Base-by-base conservation (phyloP, 2,329 filamentous ascomycete genomes). In the Coleophoma cylindrospora region DNA sequence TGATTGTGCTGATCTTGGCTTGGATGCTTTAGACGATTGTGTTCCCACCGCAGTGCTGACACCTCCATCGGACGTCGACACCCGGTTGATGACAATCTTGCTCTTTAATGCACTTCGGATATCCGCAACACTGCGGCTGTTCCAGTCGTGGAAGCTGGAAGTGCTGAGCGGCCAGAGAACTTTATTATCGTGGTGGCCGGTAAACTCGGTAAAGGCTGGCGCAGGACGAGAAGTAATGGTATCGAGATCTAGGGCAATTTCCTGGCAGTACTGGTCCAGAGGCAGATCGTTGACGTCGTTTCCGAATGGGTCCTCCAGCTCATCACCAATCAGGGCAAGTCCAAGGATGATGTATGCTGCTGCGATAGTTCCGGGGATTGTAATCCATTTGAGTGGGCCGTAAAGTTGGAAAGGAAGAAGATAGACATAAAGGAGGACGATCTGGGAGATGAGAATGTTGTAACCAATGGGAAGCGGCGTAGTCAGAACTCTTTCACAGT, bases 221-320 rank as follows among this genome's bases (percentile, higher is more conserved):
- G 51, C 51, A 12, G 55, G 50, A 14, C 49, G 49, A 14, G 50
- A 56, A 14, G 57, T 65, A 37, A 92, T 82, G 51, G 87, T 81
- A 62, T 92, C 86, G 58, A 94, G 74, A 59, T 95, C 89, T 33
- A 77, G 68, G 19, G 85, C 80, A 40, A 94, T 76, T 61, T 91
- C 86, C 36, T 84, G 77, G 69, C 89, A 94, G 73, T 84, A 95
- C 13, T 76, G 71, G 63, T 92, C 89, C 3, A 91, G 75, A 0
- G 86, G 86, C 40, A 91, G 70, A 67, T 94, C 89, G 63, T 94
- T 94, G 58, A 91, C 88, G 55, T 94, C 89, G 56, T 83, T 76
- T 50, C 89, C 89, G 66, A 94, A 94, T 6, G 89, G 89, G 62
- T 94, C 90, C 67, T 94, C 89, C 56, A 94, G 87, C 68, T 94